Evolutionary conservation across 495 filamentous ascomycete species (phyloP).

Genomic region (Saxophila tyrrhenica): DNA sequence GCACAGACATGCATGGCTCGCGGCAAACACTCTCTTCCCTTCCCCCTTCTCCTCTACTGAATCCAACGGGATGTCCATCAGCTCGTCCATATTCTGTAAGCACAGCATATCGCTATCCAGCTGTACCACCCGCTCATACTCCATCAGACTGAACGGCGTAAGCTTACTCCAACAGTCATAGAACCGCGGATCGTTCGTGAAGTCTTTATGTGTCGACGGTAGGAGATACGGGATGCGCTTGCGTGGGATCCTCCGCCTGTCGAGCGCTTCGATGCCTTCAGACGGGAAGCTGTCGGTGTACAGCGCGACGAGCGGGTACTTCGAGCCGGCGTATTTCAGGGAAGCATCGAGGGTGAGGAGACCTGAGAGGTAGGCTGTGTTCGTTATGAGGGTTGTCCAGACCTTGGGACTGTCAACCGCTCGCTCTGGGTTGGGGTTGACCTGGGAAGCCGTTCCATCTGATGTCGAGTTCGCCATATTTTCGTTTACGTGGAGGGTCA

Average conservation of each 20-base stretch:
- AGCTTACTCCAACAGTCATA: slow-evolving; percentile 80
- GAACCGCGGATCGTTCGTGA: slow-evolving; percentile 57
- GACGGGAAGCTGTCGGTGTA: slow-evolving; percentile 60
- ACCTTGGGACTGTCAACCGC: slow-evolving; percentile 34
- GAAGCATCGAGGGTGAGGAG: slow-evolving; percentile 61
- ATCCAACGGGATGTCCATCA: slow-evolving; percentile 67
- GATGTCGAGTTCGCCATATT: background rate
- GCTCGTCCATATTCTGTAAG: slow-evolving; percentile 68
- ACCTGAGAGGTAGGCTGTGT: slow-evolving; percentile 59
- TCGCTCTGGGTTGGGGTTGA: slow-evolving; percentile 18
- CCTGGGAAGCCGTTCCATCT: slow-evolving; percentile 1
- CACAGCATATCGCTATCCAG: slow-evolving; percentile 82
- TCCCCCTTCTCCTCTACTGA: slow-evolving; percentile 37
- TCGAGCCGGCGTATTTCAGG: slow-evolving; percentile 44
- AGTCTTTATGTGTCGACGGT: slow-evolving; percentile 47
- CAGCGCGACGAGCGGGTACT: slow-evolving; percentile 63
- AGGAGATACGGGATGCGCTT: slow-evolving; percentile 52
- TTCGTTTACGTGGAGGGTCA: background rate
- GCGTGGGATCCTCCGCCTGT: slow-evolving; percentile 49
- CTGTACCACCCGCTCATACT: slow-evolving; percentile 63
- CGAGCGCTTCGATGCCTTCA: slow-evolving; percentile 52
- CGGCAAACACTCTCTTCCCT: slow-evolving; percentile 55
- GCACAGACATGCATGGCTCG: slow-evolving; percentile 69
- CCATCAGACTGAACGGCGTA: slow-evolving; percentile 55
- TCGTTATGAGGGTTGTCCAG: slow-evolving; percentile 74